These are phyloP conservation scores for Westerdykella ornata DNA, from an alignment of 2,329 filamentous ascomycete species.

Conservation along the genomic window DNA sequence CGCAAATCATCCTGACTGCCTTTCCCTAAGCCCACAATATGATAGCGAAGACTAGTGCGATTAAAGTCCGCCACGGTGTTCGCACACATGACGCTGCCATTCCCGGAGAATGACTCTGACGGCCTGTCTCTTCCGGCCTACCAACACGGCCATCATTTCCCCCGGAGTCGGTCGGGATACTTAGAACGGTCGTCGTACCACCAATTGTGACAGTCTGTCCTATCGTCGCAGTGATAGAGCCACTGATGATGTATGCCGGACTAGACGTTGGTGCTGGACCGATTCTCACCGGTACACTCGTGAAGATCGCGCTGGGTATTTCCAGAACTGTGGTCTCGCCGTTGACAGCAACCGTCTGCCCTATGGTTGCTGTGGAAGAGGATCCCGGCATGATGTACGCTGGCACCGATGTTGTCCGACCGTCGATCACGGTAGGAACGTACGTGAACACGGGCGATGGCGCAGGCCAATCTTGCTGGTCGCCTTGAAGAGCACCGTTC, in stretches of 20 bases:
- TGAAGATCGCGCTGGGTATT: slow-evolving; percentile 3
- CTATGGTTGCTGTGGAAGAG: slow-evolving; percentile 6
- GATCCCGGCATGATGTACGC: slow-evolving; percentile 11
- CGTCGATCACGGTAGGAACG: slow-evolving; percentile 7
- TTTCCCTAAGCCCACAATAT: too few species aligned
- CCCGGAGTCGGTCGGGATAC: slow-evolving; percentile 2
- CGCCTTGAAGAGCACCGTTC: neutral
- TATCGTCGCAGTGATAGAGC: slow-evolving; percentile 4
- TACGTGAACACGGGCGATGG: slow-evolving; percentile 10
- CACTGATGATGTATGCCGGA: slow-evolving; percentile 6
- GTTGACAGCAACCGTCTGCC: slow-evolving; percentile 8
- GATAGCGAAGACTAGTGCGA: too few species aligned
- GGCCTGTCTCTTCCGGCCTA: too few species aligned
- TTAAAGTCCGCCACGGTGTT: too few species aligned
- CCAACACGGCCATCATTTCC: too few species aligned
- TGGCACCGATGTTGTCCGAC: slow-evolving; percentile 6
- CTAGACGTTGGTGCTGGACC: slow-evolving; percentile 4
- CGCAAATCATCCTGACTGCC: too few species aligned
- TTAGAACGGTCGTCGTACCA: slow-evolving; percentile 7
- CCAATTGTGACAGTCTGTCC: slow-evolving; percentile 12
- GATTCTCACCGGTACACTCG: slow-evolving; percentile 6
- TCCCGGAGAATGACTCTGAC: too few species aligned
- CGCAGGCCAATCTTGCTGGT: neutral
- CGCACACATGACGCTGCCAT: too few species aligned
- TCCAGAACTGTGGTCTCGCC: slow-evolving; percentile 6